Evolutionary conservation across 495 filamentous ascomycete genomes (phyloP), one percentile per base, ranked within the genome.

Genomic region (Xylaria flabelliformis): DNA sequence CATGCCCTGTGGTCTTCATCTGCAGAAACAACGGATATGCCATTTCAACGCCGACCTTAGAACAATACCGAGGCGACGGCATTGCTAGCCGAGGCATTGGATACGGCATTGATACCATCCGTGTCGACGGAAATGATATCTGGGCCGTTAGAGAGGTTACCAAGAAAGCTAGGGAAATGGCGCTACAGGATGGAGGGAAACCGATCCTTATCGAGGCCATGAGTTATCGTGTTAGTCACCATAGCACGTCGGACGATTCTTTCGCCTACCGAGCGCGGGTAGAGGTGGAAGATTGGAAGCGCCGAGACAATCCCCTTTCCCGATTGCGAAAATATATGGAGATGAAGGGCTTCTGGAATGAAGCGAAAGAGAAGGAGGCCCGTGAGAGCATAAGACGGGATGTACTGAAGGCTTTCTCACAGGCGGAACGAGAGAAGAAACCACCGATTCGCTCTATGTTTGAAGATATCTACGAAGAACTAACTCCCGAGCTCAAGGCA

Each of bases 21-120:
- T 98, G 97, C 84, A 90, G 97, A 56, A 99, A 99, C 81, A 99
- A 99, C 75, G 96, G 96, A 0, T 99, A 92, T 77, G 96, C 96
- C 19, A 99, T 99, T 68, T 94, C 91, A 0, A 99, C 96, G 0
- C 94, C 96, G 1, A 97, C 95, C 0, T 83, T 97, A 0, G 96
- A 99, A 73, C 96, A 99, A 77, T 99, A 99, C 80, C 92, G 95
- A 2, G 96, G 96, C 12, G 96, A 99, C 77, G 96, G 96, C 3
- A 98, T 99, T 74, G 96, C 97, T 15, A 96, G 93, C 64, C 88
- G 96, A 59, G 96, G 94, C n/a, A 85, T 97, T 10, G 96, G 96
- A 0, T 99, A 99, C 80, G 96, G 96, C 4, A 98, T 99, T 75
- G 95, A 97, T 75, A 98, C 97, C 1, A 93, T 98, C 69, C 89